Evolutionary conservation across 176 grass and related monocot genomes (phyloP), one percentile per base, ranked within the genome.

Genomic region (Bothriochloa decipiens): DNA sequence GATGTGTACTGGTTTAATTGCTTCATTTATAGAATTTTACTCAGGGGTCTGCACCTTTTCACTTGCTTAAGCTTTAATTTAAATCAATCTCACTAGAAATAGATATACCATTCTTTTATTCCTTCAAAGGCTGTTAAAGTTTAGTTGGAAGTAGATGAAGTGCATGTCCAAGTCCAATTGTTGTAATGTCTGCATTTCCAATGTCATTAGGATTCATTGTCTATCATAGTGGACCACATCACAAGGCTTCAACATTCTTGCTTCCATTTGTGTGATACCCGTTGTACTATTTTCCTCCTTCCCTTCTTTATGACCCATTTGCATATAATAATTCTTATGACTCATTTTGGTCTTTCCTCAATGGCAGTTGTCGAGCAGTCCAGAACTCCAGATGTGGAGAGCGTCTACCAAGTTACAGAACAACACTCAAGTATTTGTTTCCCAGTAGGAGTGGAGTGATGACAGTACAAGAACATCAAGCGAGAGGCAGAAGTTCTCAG

Each of bases 331-430:
- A 62, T 83, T 63, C 64, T 29, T 49, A 52, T 72, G 22, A 65
- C 41, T 77, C n/a, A 43, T 43, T 8, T 43, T 43, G 41, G 41
- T 43, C 11, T 43, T 43, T 43, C 41, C 76, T 28, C 57, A 68
- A 64, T 83, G 6, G 83, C 58, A 90, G 86, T 70, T 86, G 78
- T 90, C 72, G 83, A 84, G 55, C 41, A 83, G 50, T 14, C 13
- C 45, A 47, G 15, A 14, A 47, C 45, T 47, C 45, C 61, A 75
- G 71, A 90, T 81, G 66, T 68, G 74, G 66, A 69, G 83, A 72
- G 70, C 71, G 63, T 90, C 35, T 80, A 87, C 87, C 35, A 70
- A 84, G 70, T 84, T 81, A 71, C 64, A 83, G 68, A 88, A 71
- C 74, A 83, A 78, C 45, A 20, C 11, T 63, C 37, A 62, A 77